Conservation (phyloP, 1,284 basidiomycete genomes). For the Fomitopsis palustris region DNA sequence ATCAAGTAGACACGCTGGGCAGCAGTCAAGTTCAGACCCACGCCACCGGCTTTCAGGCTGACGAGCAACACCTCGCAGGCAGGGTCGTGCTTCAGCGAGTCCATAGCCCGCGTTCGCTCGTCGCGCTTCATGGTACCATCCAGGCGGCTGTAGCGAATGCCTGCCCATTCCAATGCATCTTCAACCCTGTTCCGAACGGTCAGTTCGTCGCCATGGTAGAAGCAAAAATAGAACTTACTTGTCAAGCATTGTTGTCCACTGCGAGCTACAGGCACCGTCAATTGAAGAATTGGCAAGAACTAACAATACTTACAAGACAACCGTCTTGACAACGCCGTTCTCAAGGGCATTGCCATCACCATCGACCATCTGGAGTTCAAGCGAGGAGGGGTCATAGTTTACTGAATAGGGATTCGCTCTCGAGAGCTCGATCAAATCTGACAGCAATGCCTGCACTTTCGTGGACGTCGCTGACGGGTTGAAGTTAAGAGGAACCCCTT, state of each 20-base stretch:
- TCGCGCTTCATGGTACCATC: constrained; percentile 98
- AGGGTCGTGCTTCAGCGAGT: constrained; percentile 82
- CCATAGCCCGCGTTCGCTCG: constrained; percentile 87
- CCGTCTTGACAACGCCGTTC: constrained; percentile 75
- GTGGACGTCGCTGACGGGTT: constrained; percentile 86
- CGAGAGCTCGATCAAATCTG: constrained; percentile 75
- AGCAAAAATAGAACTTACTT: constrained; percentile 49
- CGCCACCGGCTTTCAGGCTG: constrained; percentile 94
- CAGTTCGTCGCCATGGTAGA: neutral
- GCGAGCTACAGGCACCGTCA: constrained; percentile 54
- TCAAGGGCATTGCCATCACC: constrained; percentile 67
- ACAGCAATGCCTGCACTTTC: constrained; percentile 78
- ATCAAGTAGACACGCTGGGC: constrained; percentile 91
- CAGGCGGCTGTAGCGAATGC: constrained; percentile 84
- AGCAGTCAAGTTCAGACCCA: constrained; percentile 92
- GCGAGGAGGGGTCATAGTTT: constrained; percentile 76
- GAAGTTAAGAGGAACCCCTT: constrained; percentile 52
- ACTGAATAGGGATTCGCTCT: constrained; percentile 74
- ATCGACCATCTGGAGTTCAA: constrained; percentile 75
- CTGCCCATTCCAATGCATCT: constrained; percentile 79
- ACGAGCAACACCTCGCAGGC: constrained; percentile 90
- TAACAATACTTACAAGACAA: constrained; percentile 77
- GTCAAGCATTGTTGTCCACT: constrained; percentile 96
- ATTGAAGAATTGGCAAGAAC: constrained; percentile 4
- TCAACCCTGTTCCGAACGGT: constrained; percentile 56